A percentile compares a stretch with the other conserved stretches of the same genome.
phyloP scores from a whole-genome alignment of 1,284 basidiomycete species.

The Ganoderma lingzhi region DNA sequence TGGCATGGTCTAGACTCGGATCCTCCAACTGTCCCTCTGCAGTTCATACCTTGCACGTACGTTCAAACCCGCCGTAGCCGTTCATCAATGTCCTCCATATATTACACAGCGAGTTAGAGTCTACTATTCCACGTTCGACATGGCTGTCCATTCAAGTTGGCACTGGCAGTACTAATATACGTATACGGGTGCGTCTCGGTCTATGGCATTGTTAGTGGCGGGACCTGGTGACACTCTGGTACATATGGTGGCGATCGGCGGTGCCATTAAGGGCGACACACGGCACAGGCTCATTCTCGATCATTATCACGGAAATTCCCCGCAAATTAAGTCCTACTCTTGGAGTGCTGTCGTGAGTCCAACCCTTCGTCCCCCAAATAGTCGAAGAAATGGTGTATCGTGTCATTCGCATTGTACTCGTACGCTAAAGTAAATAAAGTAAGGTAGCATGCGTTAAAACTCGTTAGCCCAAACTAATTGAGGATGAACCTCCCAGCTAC shows the following conservation, averaged over 20 bases:
- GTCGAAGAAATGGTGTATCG: not conserved
- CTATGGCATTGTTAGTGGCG: not conserved
- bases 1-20: too few species aligned
- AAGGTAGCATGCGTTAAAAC: not conserved
- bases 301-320: conserved; percentile 86
- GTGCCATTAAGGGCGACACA: conserved; percentile 87
- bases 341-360: too few species aligned
- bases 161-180: not conserved
- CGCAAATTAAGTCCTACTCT: too few species aligned
- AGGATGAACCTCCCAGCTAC: not conserved
- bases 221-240: not conserved
- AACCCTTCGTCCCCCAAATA: conserved; percentile 38
- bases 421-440: not conserved
- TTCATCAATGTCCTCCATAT: not conserved
- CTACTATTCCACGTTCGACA: not conserved
- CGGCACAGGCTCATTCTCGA: conserved; percentile 91
- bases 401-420: not conserved
- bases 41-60: not conserved
- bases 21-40: not conserved
- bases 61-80: not conserved
- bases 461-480: not conserved
- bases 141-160: not conserved
- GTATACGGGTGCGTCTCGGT: not conserved
- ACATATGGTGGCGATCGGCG: conserved; percentile 63
- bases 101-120: not conserved